phyloP scores from a whole-genome alignment of 805 yeast genomes.

The Maudiozyma turicensis region DNA sequence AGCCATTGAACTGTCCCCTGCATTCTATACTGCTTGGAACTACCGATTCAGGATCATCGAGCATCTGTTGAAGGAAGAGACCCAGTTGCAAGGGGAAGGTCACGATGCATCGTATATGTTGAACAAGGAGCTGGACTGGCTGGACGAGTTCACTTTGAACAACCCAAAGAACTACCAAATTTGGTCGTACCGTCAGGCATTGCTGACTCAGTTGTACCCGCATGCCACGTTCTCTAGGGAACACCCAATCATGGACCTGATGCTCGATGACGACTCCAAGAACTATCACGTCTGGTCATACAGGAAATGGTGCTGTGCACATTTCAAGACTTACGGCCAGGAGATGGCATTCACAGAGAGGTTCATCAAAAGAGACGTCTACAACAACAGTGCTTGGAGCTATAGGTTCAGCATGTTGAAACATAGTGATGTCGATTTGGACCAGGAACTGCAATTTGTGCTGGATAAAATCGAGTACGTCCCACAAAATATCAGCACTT shows the following conservation, averaged over 20 bases:
- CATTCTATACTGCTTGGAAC: constrained; percentile 88
- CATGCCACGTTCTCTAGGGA: constrained; percentile 39
- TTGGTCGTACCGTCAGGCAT: constrained; percentile 84
- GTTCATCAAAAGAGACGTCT: constrained; percentile 50
- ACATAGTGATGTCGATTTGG: constrained; percentile 15
- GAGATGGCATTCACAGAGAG: constrained; percentile 45
- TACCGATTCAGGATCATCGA: constrained; percentile 48
- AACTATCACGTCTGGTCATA: constrained; percentile 97
- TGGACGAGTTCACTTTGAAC: constrained; percentile 60
- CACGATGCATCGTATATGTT: constrained; percentile 6
- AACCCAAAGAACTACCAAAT: constrained; percentile 91
- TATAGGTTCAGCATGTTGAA: constrained; percentile 59
- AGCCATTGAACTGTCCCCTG: constrained; percentile 64
- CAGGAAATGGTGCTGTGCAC: constrained; percentile 68
- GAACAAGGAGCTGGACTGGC: constrained; percentile 62
- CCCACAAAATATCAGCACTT: constrained; percentile 75
- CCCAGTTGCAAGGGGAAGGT: background rate
- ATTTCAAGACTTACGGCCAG: constrained; percentile 38
- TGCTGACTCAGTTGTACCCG: constrained; percentile 35
- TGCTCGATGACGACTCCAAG: constrained; percentile 73
- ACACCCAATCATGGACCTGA: constrained; percentile 49
- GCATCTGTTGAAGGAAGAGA: constrained; percentile 27
- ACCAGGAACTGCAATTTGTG: constrained; percentile 46
- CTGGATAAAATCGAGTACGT: constrained; percentile 41
- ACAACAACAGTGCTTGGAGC: constrained; percentile 92